Percentiles rank a stretch among this genome's conserved stretches.
These are phyloP conservation scores for Eutypa lata DNA, from an alignment of 2,329 filamentous ascomycete species.

Conservation along the genomic window DNA sequence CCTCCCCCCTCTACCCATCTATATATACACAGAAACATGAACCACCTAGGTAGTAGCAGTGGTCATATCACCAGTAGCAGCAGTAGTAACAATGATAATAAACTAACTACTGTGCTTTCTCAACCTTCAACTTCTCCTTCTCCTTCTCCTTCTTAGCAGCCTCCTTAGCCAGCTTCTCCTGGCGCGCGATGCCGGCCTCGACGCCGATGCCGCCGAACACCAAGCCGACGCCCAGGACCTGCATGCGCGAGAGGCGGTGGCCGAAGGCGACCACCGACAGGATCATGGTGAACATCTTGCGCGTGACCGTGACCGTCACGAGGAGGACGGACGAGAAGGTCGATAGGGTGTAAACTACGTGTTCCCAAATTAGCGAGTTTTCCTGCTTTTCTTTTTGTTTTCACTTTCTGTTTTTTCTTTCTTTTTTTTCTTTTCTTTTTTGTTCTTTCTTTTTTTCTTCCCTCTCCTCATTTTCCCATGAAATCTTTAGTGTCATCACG, in stretches of 20 bases:
- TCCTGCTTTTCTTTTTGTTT: background rate
- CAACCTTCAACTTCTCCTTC: conserved; percentile 25
- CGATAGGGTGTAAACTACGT: conserved; percentile 78
- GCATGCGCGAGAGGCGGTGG: conserved; percentile 79
- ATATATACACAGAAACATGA: too few relatives aligned
- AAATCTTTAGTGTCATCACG: background rate
- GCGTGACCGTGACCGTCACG: conserved; percentile 93
- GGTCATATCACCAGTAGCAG: too few relatives aligned
- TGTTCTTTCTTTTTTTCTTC: background rate
- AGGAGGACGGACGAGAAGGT: conserved; percentile 89
- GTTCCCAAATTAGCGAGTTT: background rate
- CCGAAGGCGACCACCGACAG: conserved; percentile 93
- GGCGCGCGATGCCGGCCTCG: conserved; percentile 76
- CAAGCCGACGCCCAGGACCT: conserved; percentile 87
- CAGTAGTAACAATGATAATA: too few relatives aligned
- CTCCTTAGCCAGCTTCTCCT: conserved; percentile 82
- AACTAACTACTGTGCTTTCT: conserved; percentile 8
- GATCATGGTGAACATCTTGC: conserved; percentile 99
- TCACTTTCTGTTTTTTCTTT: conserved; percentile 8
- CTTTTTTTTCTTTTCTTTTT: background rate
- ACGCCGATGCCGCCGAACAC: conserved; percentile 96
- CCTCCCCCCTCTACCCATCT: too few relatives aligned
- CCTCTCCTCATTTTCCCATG: too few relatives aligned
- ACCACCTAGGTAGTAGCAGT: too few relatives aligned
- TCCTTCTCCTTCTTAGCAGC: conserved; percentile 52